Percentiles rank a stretch among this genome's conserved stretches.
phyloP scores from a whole-genome alignment of 192 early-diverging fungal species.

The Kappamyces sp. region DNA sequence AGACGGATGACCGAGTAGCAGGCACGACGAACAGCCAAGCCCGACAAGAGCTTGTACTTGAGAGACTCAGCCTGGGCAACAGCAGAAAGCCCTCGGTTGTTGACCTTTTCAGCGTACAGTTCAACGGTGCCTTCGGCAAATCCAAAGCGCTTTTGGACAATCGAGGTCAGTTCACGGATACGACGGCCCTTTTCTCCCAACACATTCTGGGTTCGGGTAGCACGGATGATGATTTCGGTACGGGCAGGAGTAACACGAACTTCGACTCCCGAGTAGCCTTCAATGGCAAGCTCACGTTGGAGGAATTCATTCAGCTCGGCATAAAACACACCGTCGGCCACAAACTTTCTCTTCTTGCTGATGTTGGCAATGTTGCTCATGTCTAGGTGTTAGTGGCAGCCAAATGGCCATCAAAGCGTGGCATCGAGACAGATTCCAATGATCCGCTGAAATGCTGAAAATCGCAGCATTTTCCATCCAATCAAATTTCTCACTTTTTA shows the following conservation, averaged over 20 bases:
- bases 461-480: slow-evolving; percentile 6
- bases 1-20: slow-evolving; percentile 98
- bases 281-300: slow-evolving; percentile 90
- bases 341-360: slow-evolving; percentile 67
- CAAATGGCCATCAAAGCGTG: neutral
- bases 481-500: neutral
- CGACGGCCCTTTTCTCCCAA: slow-evolving; percentile 98
- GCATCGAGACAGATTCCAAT: neutral
- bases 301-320: slow-evolving; percentile 99
- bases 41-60: slow-evolving; percentile 95
- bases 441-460: neutral
- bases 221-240: slow-evolving; percentile 99
- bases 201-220: slow-evolving; percentile 96
- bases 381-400: neutral
- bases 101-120: slow-evolving; percentile 97
- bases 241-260: slow-evolving; percentile 98
- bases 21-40: slow-evolving; percentile 93
- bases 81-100: slow-evolving; percentile 95
- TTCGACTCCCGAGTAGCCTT: slow-evolving; percentile 99
- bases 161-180: slow-evolving; percentile 94
- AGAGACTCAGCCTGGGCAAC: slow-evolving; percentile 98
- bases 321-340: slow-evolving; percentile 99
- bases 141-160: slow-evolving; percentile 99
- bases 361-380: slow-evolving; percentile 18
- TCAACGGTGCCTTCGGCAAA: slow-evolving; percentile 98